Base-by-base conservation (phyloP, 1,139 yeast species). In the Yamadazyma sp. region DNA sequence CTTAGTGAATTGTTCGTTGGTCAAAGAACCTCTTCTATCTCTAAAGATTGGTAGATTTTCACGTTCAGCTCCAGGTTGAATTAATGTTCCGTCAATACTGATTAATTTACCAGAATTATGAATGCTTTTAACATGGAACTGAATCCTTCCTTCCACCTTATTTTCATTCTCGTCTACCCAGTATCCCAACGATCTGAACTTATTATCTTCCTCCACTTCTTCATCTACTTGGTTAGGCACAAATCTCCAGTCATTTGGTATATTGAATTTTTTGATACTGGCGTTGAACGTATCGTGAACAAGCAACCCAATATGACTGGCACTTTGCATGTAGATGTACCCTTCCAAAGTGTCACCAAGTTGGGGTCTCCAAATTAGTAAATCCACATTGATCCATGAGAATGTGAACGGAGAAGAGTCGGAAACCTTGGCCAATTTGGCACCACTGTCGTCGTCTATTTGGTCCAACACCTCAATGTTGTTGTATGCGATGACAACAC, bases 271-370 rank as follows among this genome's bases (percentile, higher is more conserved):
- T 61, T 86, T 87, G 48, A 92, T 88, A 38, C 94, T 82, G 24
- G 97, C 97, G 64, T 92, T 94, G 68, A 92, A 92, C 1, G 95
- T 87, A 62, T 92, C 97, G 59, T 87, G 92, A 38, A 92, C 74
- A 50, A 92, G 74, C 47, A 92, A 70, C 44, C 97, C 97, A 54
- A 94, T 83, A 57, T 92, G 98, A 7, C 96, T 85, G 12, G 96
- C 96, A 1, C 97, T 84, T 67, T 90, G 97, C 77, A 92, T 80
- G 65, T 88, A 88, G 41, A 86, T 76, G 67, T 80, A 76, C 6
- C 98, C 98, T 57, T 90, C 95, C 23, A 90, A 63, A 1, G 71
- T 66, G 54, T 92, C 97, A 5, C 95, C 96, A 11, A 80, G 72
- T 51, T 78, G 79, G 4, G 98, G 98, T 53, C 77, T 79, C 97